Percentiles rank a stretch among this genome's conserved stretches.
Conservation (phyloP, 352 stramenopile species). For the Globisporangium abappressorium region DNA sequence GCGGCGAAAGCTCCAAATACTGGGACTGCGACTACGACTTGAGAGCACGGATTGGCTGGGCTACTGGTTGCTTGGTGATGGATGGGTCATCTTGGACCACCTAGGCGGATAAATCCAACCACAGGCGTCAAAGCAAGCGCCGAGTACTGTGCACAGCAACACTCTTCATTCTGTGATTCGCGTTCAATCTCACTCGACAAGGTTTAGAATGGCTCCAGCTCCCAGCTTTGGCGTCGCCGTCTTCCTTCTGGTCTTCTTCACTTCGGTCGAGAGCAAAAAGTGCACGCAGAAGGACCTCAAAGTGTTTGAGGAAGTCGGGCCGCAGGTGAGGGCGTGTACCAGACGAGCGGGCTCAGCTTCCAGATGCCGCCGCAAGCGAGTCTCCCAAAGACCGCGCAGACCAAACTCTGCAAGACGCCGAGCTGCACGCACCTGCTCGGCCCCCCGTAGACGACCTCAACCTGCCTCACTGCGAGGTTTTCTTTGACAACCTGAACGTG, state of each 20-base stretch:
- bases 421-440: conserved; percentile 54
- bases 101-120: too few relatives aligned
- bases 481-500: conserved; percentile 46
- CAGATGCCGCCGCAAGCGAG: conserved; percentile 32
- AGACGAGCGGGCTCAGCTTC: conserved; percentile 39
- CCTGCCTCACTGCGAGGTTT: conserved; percentile 43
- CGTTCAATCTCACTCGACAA: not conserved
- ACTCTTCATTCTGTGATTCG: too few relatives aligned
- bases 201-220: not conserved
- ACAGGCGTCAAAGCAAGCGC: too few relatives aligned
- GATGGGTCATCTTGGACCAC: not conserved
- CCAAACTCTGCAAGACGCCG: conserved; percentile 38
- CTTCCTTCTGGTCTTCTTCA: conserved; percentile 15
- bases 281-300: conserved; percentile 39
- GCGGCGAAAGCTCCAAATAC: conserved; percentile 4
- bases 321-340: conserved; percentile 36
- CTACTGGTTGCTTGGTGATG: not conserved
- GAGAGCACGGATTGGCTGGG: not conserved
- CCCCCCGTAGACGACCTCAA: conserved; percentile 48
- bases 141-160: too few relatives aligned
- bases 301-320: conserved; percentile 43
- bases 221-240: not conserved
- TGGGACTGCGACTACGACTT: not conserved
- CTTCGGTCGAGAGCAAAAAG: conserved; percentile 6
- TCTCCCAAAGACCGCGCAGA: conserved; percentile 28